phyloP scores from a whole-genome alignment of 2,329 filamentous ascomycete genomes.

The Xylaria sp. region DNA sequence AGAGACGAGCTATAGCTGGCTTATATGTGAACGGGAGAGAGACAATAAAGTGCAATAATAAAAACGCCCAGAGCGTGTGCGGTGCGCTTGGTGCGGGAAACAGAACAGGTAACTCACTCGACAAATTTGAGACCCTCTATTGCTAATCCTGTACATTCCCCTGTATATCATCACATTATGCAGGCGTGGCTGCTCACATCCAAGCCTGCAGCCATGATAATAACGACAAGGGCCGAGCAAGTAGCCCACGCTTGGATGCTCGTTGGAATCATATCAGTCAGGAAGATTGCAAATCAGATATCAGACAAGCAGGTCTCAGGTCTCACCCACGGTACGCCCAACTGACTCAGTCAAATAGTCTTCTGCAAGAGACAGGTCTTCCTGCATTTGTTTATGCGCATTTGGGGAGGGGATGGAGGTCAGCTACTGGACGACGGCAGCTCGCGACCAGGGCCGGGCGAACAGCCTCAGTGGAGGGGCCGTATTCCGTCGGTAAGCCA shows the following conservation, averaged over 20 bases:
- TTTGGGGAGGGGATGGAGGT: slow-evolving; percentile 27
- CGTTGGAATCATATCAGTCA: slow-evolving; percentile 20
- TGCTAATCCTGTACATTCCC: slow-evolving; percentile 13
- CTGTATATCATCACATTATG: slow-evolving; percentile 25
- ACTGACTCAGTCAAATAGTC: slow-evolving; percentile 17
- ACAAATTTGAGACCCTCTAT: slow-evolving; percentile 6
- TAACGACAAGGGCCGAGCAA: slow-evolving; percentile 14
- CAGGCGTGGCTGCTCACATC: slow-evolving; percentile 27
- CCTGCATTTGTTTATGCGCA: slow-evolving; percentile 33
- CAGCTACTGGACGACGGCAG: slow-evolving; percentile 33
- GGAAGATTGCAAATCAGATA: slow-evolving; percentile 17
- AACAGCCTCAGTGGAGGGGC: slow-evolving; percentile 30
- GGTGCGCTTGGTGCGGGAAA: slow-evolving; percentile 26
- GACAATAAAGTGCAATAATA: slow-evolving; percentile 1
- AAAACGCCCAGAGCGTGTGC: slow-evolving; percentile 12
- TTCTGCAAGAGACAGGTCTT: slow-evolving; percentile 22
- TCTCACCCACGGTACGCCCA: slow-evolving; percentile 26
- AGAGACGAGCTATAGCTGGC: slow-evolving; percentile 16
- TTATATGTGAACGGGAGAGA: slow-evolving; percentile 33
- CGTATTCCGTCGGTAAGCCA: slow-evolving; percentile 25
- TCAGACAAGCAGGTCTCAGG: slow-evolving; percentile 13
- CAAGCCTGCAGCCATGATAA: slow-evolving; percentile 24
- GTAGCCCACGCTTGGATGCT: slow-evolving; percentile 21
- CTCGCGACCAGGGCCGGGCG: slow-evolving; percentile 26
- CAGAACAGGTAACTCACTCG: slow-evolving; percentile 8